phyloP scores from a whole-genome alignment of 1,284 basidiomycete genomes.

The Ustilago curta region DNA sequence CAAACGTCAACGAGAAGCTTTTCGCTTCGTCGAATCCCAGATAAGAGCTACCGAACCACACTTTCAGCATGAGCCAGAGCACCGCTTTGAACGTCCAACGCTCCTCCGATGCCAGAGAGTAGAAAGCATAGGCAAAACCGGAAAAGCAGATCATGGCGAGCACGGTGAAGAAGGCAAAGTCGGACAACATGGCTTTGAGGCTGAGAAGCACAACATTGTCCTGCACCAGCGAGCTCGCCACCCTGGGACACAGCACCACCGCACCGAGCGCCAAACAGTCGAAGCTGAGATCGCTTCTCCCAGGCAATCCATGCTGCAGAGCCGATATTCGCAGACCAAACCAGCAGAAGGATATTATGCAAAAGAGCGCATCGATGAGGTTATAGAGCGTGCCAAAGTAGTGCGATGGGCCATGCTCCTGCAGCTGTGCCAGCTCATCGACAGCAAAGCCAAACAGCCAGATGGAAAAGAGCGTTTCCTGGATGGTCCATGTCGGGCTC shows the following conservation, averaged over 20 bases:
- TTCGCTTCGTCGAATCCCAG: conserved; percentile 55
- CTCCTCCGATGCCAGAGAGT: conserved; percentile 75
- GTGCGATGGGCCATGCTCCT: conserved; percentile 90
- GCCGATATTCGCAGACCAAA: conserved; percentile 67
- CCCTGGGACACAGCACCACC: conserved; percentile 67
- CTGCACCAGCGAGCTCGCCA: conserved; percentile 69
- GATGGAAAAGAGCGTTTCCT: conserved; percentile 58
- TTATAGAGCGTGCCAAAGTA: conserved; percentile 68
- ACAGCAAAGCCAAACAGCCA: conserved; percentile 78
- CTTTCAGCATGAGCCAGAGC: conserved; percentile 88
- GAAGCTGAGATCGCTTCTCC: conserved; percentile 63
- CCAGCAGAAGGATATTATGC: conserved; percentile 67
- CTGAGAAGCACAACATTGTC: conserved; percentile 70
- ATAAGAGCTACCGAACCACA: conserved; percentile 73
- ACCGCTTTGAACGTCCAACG: conserved; percentile 74
- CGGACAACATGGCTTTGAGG: conserved; percentile 79
- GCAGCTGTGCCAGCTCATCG: conserved; percentile 91
- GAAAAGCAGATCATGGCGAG: conserved; percentile 78
- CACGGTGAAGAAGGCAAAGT: conserved; percentile 75
- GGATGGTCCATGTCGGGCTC: conserved; percentile 48
- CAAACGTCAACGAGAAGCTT: conserved; percentile 82
- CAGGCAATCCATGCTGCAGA: conserved; percentile 54
- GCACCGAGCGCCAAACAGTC: conserved; percentile 68
- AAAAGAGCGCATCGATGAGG: conserved; percentile 55
- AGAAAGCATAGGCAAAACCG: conserved; percentile 90